phyloP scores from a whole-genome alignment of 1,284 basidiomycete species.

The Heterobasidion occidentale region DNA sequence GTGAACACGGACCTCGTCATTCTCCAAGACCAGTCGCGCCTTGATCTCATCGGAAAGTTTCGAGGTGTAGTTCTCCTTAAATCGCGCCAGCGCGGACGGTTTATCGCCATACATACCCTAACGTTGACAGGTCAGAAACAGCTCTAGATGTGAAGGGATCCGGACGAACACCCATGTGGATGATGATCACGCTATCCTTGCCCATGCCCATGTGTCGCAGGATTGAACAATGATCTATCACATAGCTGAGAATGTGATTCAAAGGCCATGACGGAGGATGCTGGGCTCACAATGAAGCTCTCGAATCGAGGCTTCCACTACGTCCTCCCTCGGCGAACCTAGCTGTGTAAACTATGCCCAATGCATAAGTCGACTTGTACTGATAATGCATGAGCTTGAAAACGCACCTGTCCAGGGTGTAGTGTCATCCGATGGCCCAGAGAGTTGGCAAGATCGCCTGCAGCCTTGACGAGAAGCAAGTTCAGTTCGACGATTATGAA shows the following conservation, averaged over 20 bases:
- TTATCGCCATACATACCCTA: constrained; percentile 81
- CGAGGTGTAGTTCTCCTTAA: constrained; percentile 62
- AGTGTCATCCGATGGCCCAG: constrained; percentile 79
- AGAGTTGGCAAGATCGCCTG: constrained; percentile 69
- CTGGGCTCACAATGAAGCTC: constrained; percentile 55
- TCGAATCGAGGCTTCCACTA: constrained; percentile 68
- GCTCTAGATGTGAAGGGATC: neutral
- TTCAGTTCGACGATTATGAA: too few species aligned
- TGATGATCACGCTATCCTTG: constrained; percentile 71
- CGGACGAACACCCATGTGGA: constrained; percentile 53
- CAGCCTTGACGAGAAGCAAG: constrained; percentile 27
- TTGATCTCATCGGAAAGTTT: constrained; percentile 58
- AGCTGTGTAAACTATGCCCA: constrained; percentile 69
- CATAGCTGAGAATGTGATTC: neutral
- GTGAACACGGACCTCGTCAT: constrained; percentile 63
- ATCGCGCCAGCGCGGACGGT: constrained; percentile 56
- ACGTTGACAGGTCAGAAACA: neutral
- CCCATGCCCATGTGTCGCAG: constrained; percentile 78
- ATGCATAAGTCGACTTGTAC: neutral
- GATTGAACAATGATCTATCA: constrained; percentile 72
- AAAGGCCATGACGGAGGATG: neutral
- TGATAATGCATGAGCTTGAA: too few species aligned
- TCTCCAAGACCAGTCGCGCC: constrained; percentile 78
- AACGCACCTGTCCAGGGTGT: constrained; percentile 58
- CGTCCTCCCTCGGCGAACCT: constrained; percentile 67